Percentiles rank a stretch among this genome's conserved stretches.
Evolutionary conservation across 495 filamentous ascomycete species (phyloP).

Genomic region (Aspergillus coremiiformis): DNA sequence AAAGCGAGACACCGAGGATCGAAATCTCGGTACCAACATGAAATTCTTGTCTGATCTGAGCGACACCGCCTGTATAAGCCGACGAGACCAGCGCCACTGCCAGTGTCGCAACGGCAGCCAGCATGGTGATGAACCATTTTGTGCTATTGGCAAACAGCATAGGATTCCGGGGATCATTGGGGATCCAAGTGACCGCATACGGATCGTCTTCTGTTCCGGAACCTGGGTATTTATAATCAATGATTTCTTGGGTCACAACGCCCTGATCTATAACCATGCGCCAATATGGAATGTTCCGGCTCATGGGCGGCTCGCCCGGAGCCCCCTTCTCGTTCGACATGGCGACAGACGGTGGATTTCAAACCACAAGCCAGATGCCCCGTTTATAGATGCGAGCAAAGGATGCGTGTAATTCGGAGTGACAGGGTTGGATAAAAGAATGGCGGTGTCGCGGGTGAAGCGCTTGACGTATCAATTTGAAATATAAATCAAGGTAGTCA

Average conservation of each 20-base stretch:
- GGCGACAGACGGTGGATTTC: background rate
- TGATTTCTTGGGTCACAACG: constrained; percentile 47
- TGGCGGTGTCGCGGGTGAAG: no score
- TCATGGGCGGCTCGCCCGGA: constrained; percentile 20
- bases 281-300: constrained; percentile 37
- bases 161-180: constrained; percentile 64
- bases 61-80: constrained; percentile 64
- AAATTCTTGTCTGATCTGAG: constrained; percentile 53
- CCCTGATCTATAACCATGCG: constrained; percentile 46
- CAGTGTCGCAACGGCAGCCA: constrained; percentile 61
- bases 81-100: constrained; percentile 72
- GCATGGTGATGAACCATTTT: constrained; percentile 65
- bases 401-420: background rate
- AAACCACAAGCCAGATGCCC: no score
- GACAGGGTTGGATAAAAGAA: no score
- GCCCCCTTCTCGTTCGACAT: constrained; percentile 26
- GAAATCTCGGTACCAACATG: constrained; percentile 52
- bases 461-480: no score
- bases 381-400: background rate
- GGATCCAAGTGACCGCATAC: constrained; percentile 66
- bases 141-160: constrained; percentile 51
- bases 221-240: constrained; percentile 56
- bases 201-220: constrained; percentile 68
- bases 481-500: no score
- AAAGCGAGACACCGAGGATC: constrained; percentile 63